These are phyloP conservation scores for Botrytis galanthina DNA, from an alignment of 2,329 filamentous ascomycete species.

Conservation along the genomic window DNA sequence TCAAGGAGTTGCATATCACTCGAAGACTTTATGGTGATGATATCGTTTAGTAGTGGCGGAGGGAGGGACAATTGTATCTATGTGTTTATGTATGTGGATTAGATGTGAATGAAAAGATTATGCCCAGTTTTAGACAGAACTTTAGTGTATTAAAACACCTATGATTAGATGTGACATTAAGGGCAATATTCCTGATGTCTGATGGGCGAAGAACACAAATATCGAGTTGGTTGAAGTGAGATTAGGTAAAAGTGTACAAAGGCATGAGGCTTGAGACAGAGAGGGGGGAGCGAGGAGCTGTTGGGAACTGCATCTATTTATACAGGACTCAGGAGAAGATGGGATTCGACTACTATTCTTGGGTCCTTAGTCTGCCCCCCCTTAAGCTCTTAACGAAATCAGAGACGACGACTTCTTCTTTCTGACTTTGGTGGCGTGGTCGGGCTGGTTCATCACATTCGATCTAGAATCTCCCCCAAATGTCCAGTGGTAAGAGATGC, in stretches of 20 bases:
- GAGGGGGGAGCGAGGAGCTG: neutral
- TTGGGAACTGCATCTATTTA: neutral
- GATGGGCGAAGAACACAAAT: neutral
- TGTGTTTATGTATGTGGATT: slow-evolving; percentile 1
- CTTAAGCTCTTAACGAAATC: neutral
- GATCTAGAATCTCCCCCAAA: neutral
- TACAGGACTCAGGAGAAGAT: neutral
- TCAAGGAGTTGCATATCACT: slow-evolving; percentile 12
- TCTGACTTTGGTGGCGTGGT: neutral
- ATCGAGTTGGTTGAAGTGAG: neutral
- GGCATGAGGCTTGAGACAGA: neutral
- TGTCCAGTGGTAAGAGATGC: neutral
- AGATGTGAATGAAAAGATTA: slow-evolving; percentile 2
- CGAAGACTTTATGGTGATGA: neutral
- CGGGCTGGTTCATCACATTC: neutral
- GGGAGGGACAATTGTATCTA: slow-evolving; percentile 1
- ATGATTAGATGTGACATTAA: no score
- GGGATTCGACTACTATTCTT: neutral
- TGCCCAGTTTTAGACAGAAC: neutral
- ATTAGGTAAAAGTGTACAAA: neutral
- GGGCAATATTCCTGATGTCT: neutral
- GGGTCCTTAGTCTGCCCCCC: neutral
- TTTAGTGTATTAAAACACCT: neutral
- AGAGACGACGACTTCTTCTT: neutral
- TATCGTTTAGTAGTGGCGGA: neutral